Conservation (phyloP, 176 grass and related monocot species). For the Triticum monococcum region DNA sequence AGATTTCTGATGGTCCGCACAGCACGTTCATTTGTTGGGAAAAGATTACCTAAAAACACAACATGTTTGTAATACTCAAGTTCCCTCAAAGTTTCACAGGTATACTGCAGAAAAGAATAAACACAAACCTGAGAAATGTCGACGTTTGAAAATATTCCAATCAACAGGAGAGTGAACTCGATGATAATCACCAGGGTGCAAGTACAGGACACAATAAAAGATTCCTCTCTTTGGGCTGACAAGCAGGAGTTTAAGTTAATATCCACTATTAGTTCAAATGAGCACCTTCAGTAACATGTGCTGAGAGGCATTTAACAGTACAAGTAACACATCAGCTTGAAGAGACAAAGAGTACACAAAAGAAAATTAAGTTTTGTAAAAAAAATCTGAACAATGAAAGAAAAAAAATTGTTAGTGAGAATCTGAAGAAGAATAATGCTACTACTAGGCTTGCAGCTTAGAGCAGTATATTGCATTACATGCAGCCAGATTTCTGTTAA, state of each 20-base stretch:
- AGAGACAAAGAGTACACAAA: not conserved
- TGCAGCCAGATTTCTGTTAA: not conserved
- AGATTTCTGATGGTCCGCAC: constrained; percentile 71
- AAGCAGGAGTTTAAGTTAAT: constrained; percentile 28
- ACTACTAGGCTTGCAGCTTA: too few species aligned
- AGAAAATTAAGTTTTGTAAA: not conserved
- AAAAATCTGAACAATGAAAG: not conserved
- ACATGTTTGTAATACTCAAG: not conserved
- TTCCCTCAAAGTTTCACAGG: not conserved
- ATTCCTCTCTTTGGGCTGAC: constrained; percentile 64
- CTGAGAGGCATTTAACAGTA: not conserved
- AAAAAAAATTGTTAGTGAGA: not conserved
- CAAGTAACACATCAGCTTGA: not conserved
- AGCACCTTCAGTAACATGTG: not conserved
- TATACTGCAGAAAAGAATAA: not conserved
- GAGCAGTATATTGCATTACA: too few species aligned
- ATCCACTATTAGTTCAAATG: not conserved
- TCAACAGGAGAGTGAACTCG: constrained; percentile 74
- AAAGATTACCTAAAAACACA: constrained; percentile 49
- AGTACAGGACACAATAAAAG: constrained; percentile 93
- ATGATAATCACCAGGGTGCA: constrained; percentile 86
- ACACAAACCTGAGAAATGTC: constrained; percentile 74
- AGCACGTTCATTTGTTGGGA: constrained; percentile 73
- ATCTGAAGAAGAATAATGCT: not conserved
- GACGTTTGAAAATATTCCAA: constrained; percentile 64